Percentiles rank a stretch among this genome's conserved stretches.
Conservation (phyloP, 2,329 filamentous ascomycete species). For the Fusarium napiforme region DNA sequence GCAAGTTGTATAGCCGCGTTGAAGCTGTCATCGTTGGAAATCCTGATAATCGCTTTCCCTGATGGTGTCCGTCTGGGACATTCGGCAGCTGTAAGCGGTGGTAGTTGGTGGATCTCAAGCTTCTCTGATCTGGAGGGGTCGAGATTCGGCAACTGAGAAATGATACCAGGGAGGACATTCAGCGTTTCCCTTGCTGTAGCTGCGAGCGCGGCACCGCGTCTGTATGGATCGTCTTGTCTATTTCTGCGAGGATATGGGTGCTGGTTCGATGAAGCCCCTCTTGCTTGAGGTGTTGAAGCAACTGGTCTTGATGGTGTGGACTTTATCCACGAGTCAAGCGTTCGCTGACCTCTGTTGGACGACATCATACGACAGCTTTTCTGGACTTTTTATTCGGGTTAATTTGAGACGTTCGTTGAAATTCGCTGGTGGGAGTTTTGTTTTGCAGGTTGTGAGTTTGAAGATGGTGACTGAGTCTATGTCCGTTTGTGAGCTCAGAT, state of each 20-base stretch:
- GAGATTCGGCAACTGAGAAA: constrained; percentile 56
- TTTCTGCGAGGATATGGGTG: constrained; percentile 4
- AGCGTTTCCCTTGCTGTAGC: constrained; percentile 60
- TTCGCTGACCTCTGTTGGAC: constrained; percentile 35
- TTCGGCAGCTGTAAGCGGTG: constrained; percentile 52
- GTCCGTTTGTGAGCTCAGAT: constrained; percentile 11
- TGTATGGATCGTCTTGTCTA: constrained; percentile 29
- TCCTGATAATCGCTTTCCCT: constrained; percentile 52
- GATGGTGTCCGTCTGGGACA: constrained; percentile 55
- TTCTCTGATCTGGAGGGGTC: constrained; percentile 52
- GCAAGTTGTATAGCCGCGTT: constrained; percentile 62
- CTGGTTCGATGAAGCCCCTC: constrained; percentile 18
- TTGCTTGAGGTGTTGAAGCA: constrained; percentile 8
- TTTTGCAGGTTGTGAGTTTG: neutral
- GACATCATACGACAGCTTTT: constrained; percentile 7
- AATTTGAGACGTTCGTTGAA: neutral
- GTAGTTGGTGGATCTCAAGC: constrained; percentile 43
- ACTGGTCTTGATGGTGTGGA: constrained; percentile 15
- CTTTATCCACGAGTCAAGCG: constrained; percentile 46
- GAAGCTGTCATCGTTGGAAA: constrained; percentile 68
- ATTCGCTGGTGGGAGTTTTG: neutral
- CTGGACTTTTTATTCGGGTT: neutral
- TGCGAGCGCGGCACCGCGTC: constrained; percentile 48
- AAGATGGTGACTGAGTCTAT: neutral
- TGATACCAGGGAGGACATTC: constrained; percentile 57